Evolutionary conservation across 768 basidiomycete species (phyloP), one percentile per base, ranked within the genome.

Genomic region (Boletus bicolor): DNA sequence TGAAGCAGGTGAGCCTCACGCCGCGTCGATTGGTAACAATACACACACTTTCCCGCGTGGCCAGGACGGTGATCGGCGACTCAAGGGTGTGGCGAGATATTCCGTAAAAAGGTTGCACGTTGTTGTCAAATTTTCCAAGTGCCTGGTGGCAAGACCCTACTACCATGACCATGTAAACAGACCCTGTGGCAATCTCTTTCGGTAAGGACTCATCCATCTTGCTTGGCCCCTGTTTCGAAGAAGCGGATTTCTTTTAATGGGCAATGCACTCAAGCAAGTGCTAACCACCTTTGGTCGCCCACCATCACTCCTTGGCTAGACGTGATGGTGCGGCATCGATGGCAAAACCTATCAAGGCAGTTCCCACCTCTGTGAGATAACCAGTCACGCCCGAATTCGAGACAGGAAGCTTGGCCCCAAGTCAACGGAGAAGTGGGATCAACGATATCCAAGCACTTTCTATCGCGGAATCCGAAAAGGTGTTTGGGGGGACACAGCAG

Each of bases 281-380:
- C 9, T 14, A 34, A 14, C 28, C 35, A 8, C 12, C 15, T 35
- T 19, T 26, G 50, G 28, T 32, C 41, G 37, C 44, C 28, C 55
- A 9, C 43, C 34, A 14, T 12, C 35, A 8, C n/a, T 32, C 36
- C 15, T 14, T 26, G 39, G 37, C 50, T 26, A 21, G 28, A 36
- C 50, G 36, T 44, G 28, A 30, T 24, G 28, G 9, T 30, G 24
- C 41, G 47, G 56, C 35, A 53, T 46, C 41, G 49, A 26, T 42
- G 36, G 34, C 26, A 41, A 50, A 12, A 34, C 5, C 17, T 17
- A 43, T 42, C 11, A 39, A 11, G 11, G 17, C 4, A 0, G 11
- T 69, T 68, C 66, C 58, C 66, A 69, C 56, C 51, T 38, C 10
- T 58, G 62, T 67, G 68, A 53, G 59, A 69, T 44, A 51, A 15